phyloP scores from a whole-genome alignment of 2,329 filamentous ascomycete species.

The Hypocrella siamensis region DNA sequence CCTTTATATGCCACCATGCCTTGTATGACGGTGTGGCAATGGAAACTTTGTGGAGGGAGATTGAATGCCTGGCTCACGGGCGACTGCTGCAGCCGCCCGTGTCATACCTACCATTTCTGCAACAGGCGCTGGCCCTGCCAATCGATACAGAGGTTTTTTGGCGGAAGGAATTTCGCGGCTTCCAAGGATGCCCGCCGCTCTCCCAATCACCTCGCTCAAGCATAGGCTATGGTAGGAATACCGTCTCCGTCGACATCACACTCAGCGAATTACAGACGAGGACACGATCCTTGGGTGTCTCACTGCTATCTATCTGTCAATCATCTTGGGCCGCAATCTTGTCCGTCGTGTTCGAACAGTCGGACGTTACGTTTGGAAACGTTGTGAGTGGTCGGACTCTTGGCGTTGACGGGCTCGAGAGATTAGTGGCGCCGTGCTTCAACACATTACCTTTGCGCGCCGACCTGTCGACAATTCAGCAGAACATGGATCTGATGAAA shows the following conservation, averaged over 20 bases:
- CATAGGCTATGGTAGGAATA: slow-evolving; percentile 14
- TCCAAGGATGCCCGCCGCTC: slow-evolving; percentile 20
- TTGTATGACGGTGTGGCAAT: slow-evolving; percentile 79
- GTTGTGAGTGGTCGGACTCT: slow-evolving; percentile 66
- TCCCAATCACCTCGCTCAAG: slow-evolving; percentile 6
- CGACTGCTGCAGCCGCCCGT: slow-evolving; percentile 29
- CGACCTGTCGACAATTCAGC: slow-evolving; percentile 27
- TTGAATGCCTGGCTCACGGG: slow-evolving; percentile 42
- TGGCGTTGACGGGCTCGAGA: slow-evolving; percentile 47
- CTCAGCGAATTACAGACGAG: slow-evolving; percentile 30
- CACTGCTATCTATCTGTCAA: slow-evolving; percentile 54
- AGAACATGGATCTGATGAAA: slow-evolving; percentile 42
- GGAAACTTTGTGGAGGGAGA: slow-evolving; percentile 49
- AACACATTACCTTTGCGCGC: slow-evolving; percentile 68
- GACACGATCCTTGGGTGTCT: slow-evolving; percentile 37
- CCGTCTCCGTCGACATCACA: slow-evolving; percentile 16
- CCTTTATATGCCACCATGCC: slow-evolving; percentile 55
- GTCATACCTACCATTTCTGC: slow-evolving; percentile 49
- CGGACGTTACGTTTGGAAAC: slow-evolving; percentile 75
- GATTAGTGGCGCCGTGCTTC: slow-evolving; percentile 78
- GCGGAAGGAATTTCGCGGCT: slow-evolving; percentile 36
- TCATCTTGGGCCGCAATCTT: slow-evolving; percentile 56
- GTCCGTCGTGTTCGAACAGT: slow-evolving; percentile 32
- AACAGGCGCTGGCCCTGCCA: slow-evolving; percentile 34
- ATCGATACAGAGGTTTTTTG: slow-evolving; percentile 48